These are phyloP conservation scores for Suhomyces sp. DNA, from an alignment of 805 yeast species.

Conservation along the genomic window DNA sequence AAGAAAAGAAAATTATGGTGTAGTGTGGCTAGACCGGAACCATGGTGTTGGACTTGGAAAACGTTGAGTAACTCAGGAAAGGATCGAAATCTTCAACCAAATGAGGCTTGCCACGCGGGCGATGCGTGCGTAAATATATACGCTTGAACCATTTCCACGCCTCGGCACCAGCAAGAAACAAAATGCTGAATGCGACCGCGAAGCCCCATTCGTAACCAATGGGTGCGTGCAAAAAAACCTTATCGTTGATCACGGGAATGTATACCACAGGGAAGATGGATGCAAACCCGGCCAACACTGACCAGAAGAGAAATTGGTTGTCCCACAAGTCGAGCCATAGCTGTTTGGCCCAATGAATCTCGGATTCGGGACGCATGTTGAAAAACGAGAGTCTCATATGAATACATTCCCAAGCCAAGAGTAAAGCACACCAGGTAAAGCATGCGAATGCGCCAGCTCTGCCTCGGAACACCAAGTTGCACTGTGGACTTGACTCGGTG, in stretches of 20 bases:
- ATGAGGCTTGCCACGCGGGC: conserved; percentile 29
- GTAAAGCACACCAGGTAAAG: conserved; percentile 42
- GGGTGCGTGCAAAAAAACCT: conserved; percentile 37
- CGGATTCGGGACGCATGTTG: conserved; percentile 36
- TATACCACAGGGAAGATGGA: conserved; percentile 41
- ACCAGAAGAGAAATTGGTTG: conserved; percentile 38
- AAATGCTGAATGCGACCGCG: conserved; percentile 29
- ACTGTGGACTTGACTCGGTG: conserved; percentile 18
- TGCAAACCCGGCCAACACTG: conserved; percentile 33
- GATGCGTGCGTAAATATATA: conserved; percentile 24
- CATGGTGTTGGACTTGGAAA: conserved; percentile 37
- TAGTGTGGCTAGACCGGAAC: conserved; percentile 14
- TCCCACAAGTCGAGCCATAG: conserved; percentile 33
- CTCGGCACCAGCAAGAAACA: conserved; percentile 35
- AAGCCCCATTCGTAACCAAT: conserved; percentile 42
- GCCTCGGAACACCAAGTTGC: conserved; percentile 36
- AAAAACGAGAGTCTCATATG: conserved; percentile 36
- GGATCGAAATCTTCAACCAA: conserved; percentile 41
- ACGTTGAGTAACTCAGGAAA: conserved; percentile 38
- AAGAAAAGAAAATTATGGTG: neutral
- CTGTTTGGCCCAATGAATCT: conserved; percentile 36
- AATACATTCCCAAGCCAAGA: conserved; percentile 41
- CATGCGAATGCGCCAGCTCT: conserved; percentile 38
- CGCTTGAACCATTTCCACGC: conserved; percentile 40
- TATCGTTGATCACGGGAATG: conserved; percentile 39